Base-by-base conservation (phyloP, 2,329 filamentous ascomycete genomes). In the Fusarium sp. region DNA sequence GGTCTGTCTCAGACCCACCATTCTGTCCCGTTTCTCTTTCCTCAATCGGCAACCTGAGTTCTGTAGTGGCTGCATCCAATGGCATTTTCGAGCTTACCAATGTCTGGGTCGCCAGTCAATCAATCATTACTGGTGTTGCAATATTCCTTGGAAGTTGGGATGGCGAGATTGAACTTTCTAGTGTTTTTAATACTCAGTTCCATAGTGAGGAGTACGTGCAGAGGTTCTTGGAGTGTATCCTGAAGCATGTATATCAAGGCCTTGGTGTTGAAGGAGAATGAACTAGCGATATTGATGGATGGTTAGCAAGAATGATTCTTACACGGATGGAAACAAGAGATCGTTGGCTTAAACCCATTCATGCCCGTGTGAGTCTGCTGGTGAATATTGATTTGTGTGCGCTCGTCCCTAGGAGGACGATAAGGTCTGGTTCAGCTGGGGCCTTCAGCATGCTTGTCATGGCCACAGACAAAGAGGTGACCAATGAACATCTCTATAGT, bases 21-120 rank as follows among this genome's bases (percentile, higher is more conserved):
- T 63, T 63, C 9, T 54, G 62, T 5, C 39, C 46, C 6, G 46
- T 64, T 27, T 20, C 46, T 4, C 46, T 64, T 2, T 55, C 58
- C 7, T 64, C 62, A 0, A n/a, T 64, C 0, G 58, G 62, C 0
- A 55, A 46, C 10, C 0, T 64, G 2, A 14, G 27, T 4, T 31
- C 33, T 3, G 14, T 64, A 2, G 22, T 63, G 4, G 17, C 4
- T 15, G 1, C 7, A 8, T 22, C 14, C 0, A 29, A 6, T 8
- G n/a, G 29, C 1, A 15, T 41, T 3, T 2, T 64, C 3, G 35
- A 63, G 3, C 15, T 64, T 1, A 25, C 15, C 3, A 7, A 35
- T 12, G 22, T 46, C 8, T 65, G 46, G 62, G 35, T 33, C 7
- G 39, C 39, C 1, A 63, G 62, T 4, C 39, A 65, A 6, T 25